A percentile compares a stretch with the other conserved stretches of the same genome.
Conservation (phyloP, 345 rosid genomes). For the Jatropha curcas region DNA sequence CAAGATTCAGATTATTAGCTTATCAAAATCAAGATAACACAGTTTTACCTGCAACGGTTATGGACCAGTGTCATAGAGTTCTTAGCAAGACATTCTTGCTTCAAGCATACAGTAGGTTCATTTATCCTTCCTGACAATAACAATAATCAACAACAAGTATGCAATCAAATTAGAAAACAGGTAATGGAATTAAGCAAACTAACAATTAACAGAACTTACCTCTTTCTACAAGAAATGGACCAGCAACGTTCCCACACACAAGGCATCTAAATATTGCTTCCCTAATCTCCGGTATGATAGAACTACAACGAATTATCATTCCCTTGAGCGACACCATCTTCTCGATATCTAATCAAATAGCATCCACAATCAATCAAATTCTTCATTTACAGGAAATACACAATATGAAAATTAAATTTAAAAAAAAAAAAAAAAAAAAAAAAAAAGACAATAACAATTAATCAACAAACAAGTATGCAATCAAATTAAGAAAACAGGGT, state of each 20-base stretch:
- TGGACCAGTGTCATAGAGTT: slow-evolving; percentile 85
- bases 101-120: slow-evolving; percentile 76
- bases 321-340: slow-evolving; percentile 97
- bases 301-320: slow-evolving; percentile 91
- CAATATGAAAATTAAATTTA: neutral
- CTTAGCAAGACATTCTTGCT: slow-evolving; percentile 85
- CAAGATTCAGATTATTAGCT: neutral
- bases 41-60: slow-evolving; percentile 84
- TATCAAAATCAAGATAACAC: slow-evolving; percentile 7
- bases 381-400: neutral
- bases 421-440: no score
- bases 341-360: slow-evolving; percentile 67
- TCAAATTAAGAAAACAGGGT: neutral
- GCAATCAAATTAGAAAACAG: slow-evolving; percentile 7
- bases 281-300: slow-evolving; percentile 93
- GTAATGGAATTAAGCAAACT: neutral
- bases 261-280: slow-evolving; percentile 93
- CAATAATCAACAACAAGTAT: slow-evolving; percentile 12
- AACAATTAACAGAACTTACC: slow-evolving; percentile 46
- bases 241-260: slow-evolving; percentile 81
- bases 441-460: neutral
- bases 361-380: neutral
- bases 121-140: slow-evolving; percentile 60
- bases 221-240: slow-evolving; percentile 89
- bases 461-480: neutral